Percentiles rank a stretch among this genome's conserved stretches.
phyloP scores from a whole-genome alignment of 78 protist genomes.

The Parvularia atlantis region DNA sequence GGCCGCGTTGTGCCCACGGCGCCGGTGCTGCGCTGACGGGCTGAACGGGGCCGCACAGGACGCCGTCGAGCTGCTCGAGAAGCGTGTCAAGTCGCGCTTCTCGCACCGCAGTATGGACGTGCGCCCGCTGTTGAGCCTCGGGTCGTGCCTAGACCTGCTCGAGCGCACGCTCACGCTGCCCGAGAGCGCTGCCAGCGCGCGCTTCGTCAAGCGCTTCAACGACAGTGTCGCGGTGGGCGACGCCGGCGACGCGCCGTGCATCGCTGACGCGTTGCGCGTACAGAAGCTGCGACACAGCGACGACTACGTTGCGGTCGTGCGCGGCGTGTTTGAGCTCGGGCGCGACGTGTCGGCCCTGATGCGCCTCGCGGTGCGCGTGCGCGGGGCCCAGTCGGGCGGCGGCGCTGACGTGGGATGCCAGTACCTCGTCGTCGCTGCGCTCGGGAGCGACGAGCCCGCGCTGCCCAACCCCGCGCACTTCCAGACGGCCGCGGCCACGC shows the following conservation, averaged over 20 bases:
- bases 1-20: not conserved
- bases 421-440: not conserved
- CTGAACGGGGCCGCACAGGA: not conserved
- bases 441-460: not conserved
- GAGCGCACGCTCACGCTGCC: not conserved
- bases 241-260: too few species aligned
- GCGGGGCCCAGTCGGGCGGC: not conserved
- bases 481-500: not conserved
- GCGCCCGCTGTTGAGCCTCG: not conserved
- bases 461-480: not conserved
- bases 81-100: slow-evolving; percentile 9
- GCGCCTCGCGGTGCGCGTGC: not conserved
- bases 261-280: too few species aligned
- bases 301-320: too few species aligned
- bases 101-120: not conserved
- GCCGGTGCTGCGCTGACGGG: not conserved
- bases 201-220: too few species aligned
- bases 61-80: slow-evolving; percentile 1
- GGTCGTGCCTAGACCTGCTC: not conserved
- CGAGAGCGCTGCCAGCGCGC: too few species aligned
- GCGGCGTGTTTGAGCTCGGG: not conserved
- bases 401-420: not conserved
- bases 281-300: not conserved
- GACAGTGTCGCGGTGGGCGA: not conserved
- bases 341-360: not conserved